phyloP scores from a whole-genome alignment of 75 land plant species.

The Pinus tabuliformis region DNA sequence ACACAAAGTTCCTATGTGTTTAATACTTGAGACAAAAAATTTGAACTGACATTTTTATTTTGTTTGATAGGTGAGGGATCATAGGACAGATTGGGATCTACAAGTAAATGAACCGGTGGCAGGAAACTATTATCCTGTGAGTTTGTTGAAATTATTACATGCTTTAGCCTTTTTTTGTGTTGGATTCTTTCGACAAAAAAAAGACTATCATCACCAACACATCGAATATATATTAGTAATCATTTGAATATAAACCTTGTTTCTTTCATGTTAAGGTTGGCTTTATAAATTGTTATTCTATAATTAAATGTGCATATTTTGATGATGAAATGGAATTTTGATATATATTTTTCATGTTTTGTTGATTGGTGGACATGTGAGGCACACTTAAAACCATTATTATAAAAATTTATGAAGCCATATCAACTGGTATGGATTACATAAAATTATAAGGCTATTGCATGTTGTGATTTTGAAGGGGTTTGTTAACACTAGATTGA shows the following conservation, averaged over 20 bases:
- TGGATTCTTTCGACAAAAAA: too few species aligned
- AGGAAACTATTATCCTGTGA: constrained; percentile 84
- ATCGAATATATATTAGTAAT: not conserved
- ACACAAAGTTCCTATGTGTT: not conserved
- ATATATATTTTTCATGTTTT: not conserved
- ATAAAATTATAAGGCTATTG: not conserved
- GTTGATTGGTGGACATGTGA: not conserved
- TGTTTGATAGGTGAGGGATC: constrained; percentile 55
- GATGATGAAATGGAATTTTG: not conserved
- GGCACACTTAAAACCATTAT: not conserved
- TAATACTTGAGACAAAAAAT: not conserved
- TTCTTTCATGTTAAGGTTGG: not conserved
- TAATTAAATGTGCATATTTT: not conserved
- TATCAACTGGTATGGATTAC: not conserved
- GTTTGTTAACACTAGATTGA: too few species aligned
- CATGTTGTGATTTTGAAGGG: too few species aligned
- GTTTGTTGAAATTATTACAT: not conserved
- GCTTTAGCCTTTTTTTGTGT: not conserved
- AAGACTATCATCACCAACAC: not conserved
- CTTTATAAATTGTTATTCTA: not conserved
- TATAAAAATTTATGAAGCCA: not conserved
- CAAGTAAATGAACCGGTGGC: constrained; percentile 67
- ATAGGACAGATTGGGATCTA: constrained; percentile 68
- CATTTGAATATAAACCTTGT: not conserved
- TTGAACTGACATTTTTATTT: not conserved